These are phyloP conservation scores for Prunus padus DNA, from an alignment of 306 rosid species.

Conservation along the genomic window DNA sequence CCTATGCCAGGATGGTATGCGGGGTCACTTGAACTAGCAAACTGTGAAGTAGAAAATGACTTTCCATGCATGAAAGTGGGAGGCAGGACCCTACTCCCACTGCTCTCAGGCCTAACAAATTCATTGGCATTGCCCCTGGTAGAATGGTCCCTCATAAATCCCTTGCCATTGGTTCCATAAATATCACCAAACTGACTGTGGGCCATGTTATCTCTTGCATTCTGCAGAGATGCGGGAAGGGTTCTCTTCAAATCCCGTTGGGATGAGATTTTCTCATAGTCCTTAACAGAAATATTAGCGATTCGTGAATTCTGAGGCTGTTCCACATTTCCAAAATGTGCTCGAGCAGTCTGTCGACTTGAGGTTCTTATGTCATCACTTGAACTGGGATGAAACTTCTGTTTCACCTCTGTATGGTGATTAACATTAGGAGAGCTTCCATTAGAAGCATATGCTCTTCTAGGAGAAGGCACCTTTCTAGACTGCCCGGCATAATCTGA, in stretches of 20 bases:
- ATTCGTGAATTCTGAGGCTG: constrained; percentile 42
- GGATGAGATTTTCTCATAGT: constrained; percentile 57
- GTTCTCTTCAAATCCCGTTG: constrained; percentile 67
- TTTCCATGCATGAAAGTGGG: constrained; percentile 55
- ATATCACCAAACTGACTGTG: constrained; percentile 47
- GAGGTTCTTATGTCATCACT: constrained; percentile 41
- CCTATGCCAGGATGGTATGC: constrained; percentile 50
- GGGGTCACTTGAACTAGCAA: constrained; percentile 58
- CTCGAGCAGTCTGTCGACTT: constrained; percentile 28
- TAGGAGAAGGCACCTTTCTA: constrained; percentile 37
- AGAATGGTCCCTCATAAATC: constrained; percentile 42
- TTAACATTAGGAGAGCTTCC: constrained; percentile 33
- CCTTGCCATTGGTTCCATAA: constrained; percentile 38
- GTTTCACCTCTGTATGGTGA: constrained; percentile 35
- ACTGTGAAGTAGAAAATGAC: constrained; percentile 43
- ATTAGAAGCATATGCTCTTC: constrained; percentile 47
- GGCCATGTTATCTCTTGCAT: constrained; percentile 37
- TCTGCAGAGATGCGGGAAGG: constrained; percentile 49
- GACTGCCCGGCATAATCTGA: constrained; percentile 54
- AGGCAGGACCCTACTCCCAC: constrained; percentile 62
- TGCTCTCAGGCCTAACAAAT: constrained; percentile 43
- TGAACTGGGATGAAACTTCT: constrained; percentile 28
- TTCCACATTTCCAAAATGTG: constrained; percentile 46
- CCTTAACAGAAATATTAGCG: constrained; percentile 37
- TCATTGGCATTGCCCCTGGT: constrained; percentile 54